A percentile compares a stretch with the other conserved stretches of the same genome.
phyloP scores from a whole-genome alignment of 148 eudicot genomes.

The Vaccinium darrowii region DNA sequence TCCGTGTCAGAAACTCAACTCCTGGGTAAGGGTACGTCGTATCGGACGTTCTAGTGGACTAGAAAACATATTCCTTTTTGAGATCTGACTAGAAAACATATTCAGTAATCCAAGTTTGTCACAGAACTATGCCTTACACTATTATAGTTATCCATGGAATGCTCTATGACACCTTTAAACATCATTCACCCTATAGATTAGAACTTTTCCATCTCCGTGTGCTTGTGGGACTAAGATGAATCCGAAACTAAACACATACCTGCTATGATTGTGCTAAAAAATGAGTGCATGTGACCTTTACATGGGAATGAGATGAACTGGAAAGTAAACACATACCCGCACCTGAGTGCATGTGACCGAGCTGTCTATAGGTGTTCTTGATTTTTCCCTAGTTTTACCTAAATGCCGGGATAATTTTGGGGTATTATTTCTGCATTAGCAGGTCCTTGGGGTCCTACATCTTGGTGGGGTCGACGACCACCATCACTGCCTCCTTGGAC shows the following conservation, averaged over 20 bases:
- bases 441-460: constrained; percentile 28
- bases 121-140: neutral
- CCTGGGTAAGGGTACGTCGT: neutral
- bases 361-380: neutral
- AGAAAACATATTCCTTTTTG: no score
- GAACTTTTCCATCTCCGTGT: neutral
- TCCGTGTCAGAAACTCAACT: neutral
- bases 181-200: neutral
- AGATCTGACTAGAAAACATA: neutral
- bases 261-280: neutral
- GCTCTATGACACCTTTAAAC: neutral
- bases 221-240: neutral
- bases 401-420: neutral
- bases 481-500: constrained; percentile 7
- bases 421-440: constrained; percentile 3
- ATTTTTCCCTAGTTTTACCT: neutral
- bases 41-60: neutral
- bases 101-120: neutral
- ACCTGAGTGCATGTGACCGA: neutral
- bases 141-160: neutral
- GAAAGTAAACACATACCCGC: neutral
- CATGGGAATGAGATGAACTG: neutral
- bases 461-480: constrained; percentile 28
- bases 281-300: neutral
- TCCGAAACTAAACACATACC: neutral